Base-by-base conservation (phyloP, 345 rosid species). In the Citrus sp. region DNA sequence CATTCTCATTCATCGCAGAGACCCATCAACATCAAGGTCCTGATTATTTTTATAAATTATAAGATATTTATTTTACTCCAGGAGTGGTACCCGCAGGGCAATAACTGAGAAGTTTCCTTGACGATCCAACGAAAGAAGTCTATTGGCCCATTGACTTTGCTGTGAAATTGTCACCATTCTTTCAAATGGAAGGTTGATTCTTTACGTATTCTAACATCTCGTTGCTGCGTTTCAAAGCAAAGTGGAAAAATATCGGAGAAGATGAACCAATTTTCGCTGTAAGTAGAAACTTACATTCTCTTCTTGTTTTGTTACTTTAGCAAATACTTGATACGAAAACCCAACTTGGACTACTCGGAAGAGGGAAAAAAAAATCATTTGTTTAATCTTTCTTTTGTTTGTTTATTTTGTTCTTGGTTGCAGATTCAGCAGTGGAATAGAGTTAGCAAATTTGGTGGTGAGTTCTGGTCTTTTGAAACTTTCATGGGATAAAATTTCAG, bases 401-500 rank as follows among this genome's bases (percentile, higher is more conserved):
- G 21, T 28, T 28, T 5, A 6, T 9, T 61, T 27, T 72, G 55
- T 13, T 25, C 34, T 66, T 40, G 66, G 25, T 79, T 84, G 37
- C 89, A 85, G 90, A 74, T 83, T 64, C 34, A 76, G 81, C 85
- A 75, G 82, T 40, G 84, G 89, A 2, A 34, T 67, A 12, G 89
- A 82, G 59, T 81, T 85, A 67, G 92, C 89, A 66, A 88, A 80
- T 77, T 83, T 91, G 22, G 78, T 76, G 80, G 81, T 86, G 77
- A 84, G 77, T 82, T 88, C 95, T 5, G 89, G 76, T 66, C 70
- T 92, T 35, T 81, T 91, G 71, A 40, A 59, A 2, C 51, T n/a
- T 35, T 82, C 93, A 18, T 88, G 88, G 87, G 75, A 1, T 3
- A 81, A 83, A 70, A 84, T 91, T 79, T 66, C 19, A 18, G 37